These are phyloP conservation scores for Fusarium tuaranense DNA, from an alignment of 2,329 filamentous ascomycete genomes.

Conservation along the genomic window DNA sequence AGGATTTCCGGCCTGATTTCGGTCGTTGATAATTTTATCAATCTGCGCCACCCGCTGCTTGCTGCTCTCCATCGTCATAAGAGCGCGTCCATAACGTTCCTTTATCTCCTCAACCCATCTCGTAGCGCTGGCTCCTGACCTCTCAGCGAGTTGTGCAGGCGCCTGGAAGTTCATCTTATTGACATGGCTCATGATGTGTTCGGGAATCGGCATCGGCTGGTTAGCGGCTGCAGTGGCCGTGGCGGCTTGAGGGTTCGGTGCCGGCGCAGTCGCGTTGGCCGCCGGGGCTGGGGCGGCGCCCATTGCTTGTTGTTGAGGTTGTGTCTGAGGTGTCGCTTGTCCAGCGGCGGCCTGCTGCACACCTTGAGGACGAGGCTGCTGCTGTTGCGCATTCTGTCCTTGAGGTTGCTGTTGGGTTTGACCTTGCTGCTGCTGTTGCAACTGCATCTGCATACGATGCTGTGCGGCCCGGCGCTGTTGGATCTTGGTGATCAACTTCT, in stretches of 20 bases:
- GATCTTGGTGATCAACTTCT: conserved; percentile 66
- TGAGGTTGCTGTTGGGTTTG: conserved; percentile 38
- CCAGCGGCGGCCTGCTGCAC: conserved; percentile 34
- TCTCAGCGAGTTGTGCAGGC: conserved; percentile 56
- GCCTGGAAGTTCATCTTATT: conserved; percentile 61
- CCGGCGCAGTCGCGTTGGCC: conserved; percentile 19
- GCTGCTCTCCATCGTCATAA: conserved; percentile 62
- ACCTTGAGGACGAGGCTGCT: conserved; percentile 41
- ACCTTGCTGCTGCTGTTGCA: conserved; percentile 44
- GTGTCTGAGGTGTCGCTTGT: conserved; percentile 39
- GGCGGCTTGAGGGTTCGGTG: conserved; percentile 39
- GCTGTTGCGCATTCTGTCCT: conserved; percentile 41
- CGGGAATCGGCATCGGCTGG: conserved; percentile 52
- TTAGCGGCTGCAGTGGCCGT: conserved; percentile 23
- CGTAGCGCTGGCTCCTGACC: conserved; percentile 55
- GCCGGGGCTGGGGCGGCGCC: conserved; percentile 19
- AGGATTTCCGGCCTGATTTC: conserved; percentile 56
- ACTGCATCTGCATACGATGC: conserved; percentile 48
- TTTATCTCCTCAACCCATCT: conserved; percentile 64
- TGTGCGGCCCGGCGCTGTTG: conserved; percentile 53
- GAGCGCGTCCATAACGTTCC: conserved; percentile 59
- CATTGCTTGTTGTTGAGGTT: conserved; percentile 27
- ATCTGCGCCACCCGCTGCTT: conserved; percentile 56
- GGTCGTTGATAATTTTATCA: conserved; percentile 57
- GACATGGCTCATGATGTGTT: conserved; percentile 60